Conservation (phyloP, 2,329 filamentous ascomycete genomes). For the Ophiocordyceps polyrhachis-furcata region DNA sequence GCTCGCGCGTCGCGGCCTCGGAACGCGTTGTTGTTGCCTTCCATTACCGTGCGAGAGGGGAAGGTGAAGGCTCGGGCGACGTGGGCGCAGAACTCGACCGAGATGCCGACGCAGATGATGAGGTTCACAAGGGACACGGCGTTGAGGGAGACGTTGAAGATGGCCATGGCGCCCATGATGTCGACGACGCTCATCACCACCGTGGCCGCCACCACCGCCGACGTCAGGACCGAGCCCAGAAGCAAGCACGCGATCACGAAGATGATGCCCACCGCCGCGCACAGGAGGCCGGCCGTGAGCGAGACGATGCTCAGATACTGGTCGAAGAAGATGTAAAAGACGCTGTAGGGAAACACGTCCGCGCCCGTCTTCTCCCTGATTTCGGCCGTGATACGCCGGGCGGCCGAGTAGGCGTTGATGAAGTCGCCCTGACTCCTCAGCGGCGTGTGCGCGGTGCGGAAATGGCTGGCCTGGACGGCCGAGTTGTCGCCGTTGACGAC, state of each 20-base stretch:
- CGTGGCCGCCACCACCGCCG: constrained; percentile 63
- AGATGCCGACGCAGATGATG: constrained; percentile 91
- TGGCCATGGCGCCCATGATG: constrained; percentile 86
- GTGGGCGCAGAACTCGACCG: constrained; percentile 93
- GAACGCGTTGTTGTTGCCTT: constrained; percentile 56
- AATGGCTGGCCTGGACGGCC: constrained; percentile 68
- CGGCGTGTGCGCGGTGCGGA: constrained; percentile 77
- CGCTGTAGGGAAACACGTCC: constrained; percentile 87
- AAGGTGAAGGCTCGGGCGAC: constrained; percentile 94
- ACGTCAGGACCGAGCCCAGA: constrained; percentile 68
- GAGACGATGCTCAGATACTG: constrained; percentile 77
- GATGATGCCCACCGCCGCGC: constrained; percentile 70
- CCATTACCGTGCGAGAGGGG: constrained; percentile 65
- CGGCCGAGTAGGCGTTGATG: constrained; percentile 75
- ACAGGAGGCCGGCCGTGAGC: constrained; percentile 62
- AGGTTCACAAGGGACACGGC: constrained; percentile 91
- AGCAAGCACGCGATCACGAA: constrained; percentile 63
- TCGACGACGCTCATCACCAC: constrained; percentile 89
- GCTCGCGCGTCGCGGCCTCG: constrained; percentile 67
- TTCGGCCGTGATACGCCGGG: constrained; percentile 67
- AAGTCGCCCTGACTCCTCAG: constrained; percentile 81
- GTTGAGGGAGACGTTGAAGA: constrained; percentile 77
- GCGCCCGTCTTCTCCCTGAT: constrained; percentile 54
- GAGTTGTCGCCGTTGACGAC: constrained; percentile 50
- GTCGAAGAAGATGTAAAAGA: constrained; percentile 99